Evolutionary conservation across 1,284 basidiomycete genomes (phyloP), one percentile per base, ranked within the genome.

Genomic region (Pholiota adiposa): DNA sequence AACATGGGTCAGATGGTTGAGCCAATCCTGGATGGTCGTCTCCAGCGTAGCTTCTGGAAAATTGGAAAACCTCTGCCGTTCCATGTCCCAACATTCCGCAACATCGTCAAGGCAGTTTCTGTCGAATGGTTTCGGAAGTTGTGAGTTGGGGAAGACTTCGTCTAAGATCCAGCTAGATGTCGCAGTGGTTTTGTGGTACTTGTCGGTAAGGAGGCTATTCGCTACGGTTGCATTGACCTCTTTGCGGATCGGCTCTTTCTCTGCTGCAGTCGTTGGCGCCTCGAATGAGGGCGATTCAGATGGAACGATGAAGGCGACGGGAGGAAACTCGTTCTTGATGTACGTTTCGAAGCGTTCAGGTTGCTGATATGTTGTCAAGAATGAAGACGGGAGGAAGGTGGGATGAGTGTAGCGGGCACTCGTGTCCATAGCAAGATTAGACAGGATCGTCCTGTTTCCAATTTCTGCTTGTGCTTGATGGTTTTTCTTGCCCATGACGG

Each of bases 371-470:
- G 59, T 61, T 19, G 59, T 52, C 40, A 53, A 51, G n/a, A 61
- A 53, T 9, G 49, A 52, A 16, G 54, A 4, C 14, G 31, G 1
- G 18, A 54, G 54, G 54, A 61, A 43, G 59, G 51, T 61, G 41
- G 59, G 59, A 50, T 61, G 59, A 31, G 43, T 56, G 59, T 61
- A 61, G 54, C 34, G 54, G 11, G 59, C 49, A 53, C 21, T 21
- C 7, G 33, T 31, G 46, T 61, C 59, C n/a, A 61, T 54, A 14
- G 29, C 23, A 46, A 34, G 27, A 40, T 56, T 61, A 57, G 29
- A 57, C 27, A 54, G 41, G 4, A 12, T 12, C 31, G 27, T 19
- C n/a, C 7, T 18, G 23, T 21, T 59, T 48, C 33, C 23, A n/a
- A 40, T 14, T 31, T 59, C 57, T 33, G 27, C n/a, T 2, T 52